Evolutionary conservation across 495 filamentous ascomycete species (phyloP).

Genomic region (Hypoxylon lenormandii): DNA sequence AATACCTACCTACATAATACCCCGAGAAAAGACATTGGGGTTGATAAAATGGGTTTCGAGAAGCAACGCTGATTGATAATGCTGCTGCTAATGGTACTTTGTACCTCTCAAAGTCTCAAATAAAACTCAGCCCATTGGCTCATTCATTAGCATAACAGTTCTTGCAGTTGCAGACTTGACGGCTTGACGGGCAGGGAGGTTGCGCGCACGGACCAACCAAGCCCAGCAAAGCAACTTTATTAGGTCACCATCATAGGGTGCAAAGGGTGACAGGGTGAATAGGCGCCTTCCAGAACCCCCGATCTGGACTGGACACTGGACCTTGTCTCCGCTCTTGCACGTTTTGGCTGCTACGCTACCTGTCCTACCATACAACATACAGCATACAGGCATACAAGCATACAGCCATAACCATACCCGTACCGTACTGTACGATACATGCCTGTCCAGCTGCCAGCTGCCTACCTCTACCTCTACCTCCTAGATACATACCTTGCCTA

Average conservation of each 20-base stretch:
- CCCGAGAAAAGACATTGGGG: too few species aligned
- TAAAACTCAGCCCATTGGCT: constrained; percentile 31
- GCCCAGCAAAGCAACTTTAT: constrained; percentile 2
- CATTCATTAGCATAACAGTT: too few species aligned
- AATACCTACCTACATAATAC: too few species aligned
- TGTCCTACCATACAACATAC: constrained; percentile 13
- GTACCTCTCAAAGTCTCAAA: constrained; percentile 1
- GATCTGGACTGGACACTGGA: constrained; percentile 42
- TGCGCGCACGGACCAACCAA: constrained; percentile 27
- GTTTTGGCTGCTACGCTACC: constrained; percentile 36
- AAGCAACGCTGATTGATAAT: constrained; percentile 16
- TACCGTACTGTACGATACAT: constrained; percentile 8
- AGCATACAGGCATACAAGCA: too few species aligned
- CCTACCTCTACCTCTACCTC: too few species aligned
- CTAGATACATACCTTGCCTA: background rate
- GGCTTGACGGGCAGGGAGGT: constrained; percentile 7
- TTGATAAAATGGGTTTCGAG: constrained; percentile 3
- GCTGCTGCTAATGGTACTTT: too few species aligned
- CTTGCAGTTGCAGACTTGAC: too few species aligned
- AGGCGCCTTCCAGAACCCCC: constrained; percentile 21
- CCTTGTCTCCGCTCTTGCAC: constrained; percentile 30
- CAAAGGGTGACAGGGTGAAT: constrained; percentile 12
- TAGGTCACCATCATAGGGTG: constrained; percentile 24
- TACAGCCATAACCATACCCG: constrained; percentile 3
- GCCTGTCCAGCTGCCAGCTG: too few species aligned